A percentile compares a stretch with the other conserved stretches of the same genome.
These are phyloP conservation scores for Smittium culicis DNA, from an alignment of 371 early-diverging fungal species.

Conservation along the genomic window DNA sequence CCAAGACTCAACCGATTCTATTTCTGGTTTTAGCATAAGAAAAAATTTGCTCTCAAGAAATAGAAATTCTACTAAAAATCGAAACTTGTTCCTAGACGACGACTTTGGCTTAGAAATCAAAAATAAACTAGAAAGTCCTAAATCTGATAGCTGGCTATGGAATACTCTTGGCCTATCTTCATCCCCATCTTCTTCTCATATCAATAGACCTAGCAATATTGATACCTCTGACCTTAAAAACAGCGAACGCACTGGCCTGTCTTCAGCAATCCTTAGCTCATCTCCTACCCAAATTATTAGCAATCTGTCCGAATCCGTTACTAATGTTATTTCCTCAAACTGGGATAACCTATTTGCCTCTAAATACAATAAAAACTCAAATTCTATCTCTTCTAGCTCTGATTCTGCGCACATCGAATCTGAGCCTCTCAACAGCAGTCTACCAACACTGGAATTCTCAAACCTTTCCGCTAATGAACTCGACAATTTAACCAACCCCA, in stretches of 20 bases:
- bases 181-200: background rate
- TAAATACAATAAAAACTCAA: too few species aligned
- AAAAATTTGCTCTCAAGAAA: background rate
- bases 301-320: background rate
- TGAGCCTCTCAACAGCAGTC: background rate
- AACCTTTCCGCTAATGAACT: too few species aligned
- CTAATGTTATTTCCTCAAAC: background rate
- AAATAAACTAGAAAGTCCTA: background rate
- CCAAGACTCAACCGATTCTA: background rate
- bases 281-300: background rate
- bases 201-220: too few species aligned
- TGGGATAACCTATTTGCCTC: background rate
- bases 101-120: background rate
- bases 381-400: background rate
- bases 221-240: too few species aligned
- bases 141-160: conserved; percentile 2
- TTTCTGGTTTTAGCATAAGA: background rate
- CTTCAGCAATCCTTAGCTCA: background rate
- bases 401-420: background rate
- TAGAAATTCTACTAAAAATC: background rate
- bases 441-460: background rate
- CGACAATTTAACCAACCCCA: too few species aligned
- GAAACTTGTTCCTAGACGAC: background rate
- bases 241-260: background rate
- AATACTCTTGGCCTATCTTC: background rate